These are phyloP conservation scores for Leptomonas seymouri DNA, from an alignment of 208 protist genomes.

Conservation along the genomic window DNA sequence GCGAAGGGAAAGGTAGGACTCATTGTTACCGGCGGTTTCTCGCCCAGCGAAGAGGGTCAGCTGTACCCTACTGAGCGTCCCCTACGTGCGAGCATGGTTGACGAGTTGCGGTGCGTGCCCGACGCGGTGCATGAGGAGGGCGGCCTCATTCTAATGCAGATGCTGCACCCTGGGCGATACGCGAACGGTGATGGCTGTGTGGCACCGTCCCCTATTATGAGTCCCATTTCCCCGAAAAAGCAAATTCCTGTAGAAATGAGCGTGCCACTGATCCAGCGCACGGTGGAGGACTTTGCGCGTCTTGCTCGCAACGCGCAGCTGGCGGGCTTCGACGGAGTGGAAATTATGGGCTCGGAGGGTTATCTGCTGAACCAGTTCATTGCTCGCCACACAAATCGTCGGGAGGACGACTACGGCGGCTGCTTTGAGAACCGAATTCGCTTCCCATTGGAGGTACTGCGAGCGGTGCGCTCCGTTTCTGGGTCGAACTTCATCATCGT, in stretches of 20 bases:
- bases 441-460: conserved; percentile 87
- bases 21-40: conserved; percentile 90
- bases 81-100: conserved; percentile 65
- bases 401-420: conserved; percentile 82
- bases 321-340: conserved; percentile 95
- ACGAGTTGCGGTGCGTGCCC: conserved; percentile 74
- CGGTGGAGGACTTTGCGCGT: conserved; percentile 82
- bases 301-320: conserved; percentile 88
- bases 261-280: conserved; percentile 58
- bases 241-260: conserved; percentile 72
- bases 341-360: conserved; percentile 94
- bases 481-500: conserved; percentile 89
- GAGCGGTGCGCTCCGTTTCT: conserved; percentile 46
- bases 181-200: conserved; percentile 50
- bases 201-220: conserved; percentile 59
- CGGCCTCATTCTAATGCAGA: conserved; percentile 91
- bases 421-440: conserved; percentile 85
- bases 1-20: conserved; percentile 87
- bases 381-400: conserved; percentile 83
- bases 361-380: conserved; percentile 95
- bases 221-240: conserved; percentile 58
- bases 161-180: conserved; percentile 90
- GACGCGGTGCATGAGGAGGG: conserved; percentile 87
- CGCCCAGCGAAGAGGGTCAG: conserved; percentile 73
- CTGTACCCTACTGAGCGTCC: conserved; percentile 73